These are phyloP conservation scores for Mercurialis annua DNA, from an alignment of 345 rosid species.

Conservation along the genomic window DNA sequence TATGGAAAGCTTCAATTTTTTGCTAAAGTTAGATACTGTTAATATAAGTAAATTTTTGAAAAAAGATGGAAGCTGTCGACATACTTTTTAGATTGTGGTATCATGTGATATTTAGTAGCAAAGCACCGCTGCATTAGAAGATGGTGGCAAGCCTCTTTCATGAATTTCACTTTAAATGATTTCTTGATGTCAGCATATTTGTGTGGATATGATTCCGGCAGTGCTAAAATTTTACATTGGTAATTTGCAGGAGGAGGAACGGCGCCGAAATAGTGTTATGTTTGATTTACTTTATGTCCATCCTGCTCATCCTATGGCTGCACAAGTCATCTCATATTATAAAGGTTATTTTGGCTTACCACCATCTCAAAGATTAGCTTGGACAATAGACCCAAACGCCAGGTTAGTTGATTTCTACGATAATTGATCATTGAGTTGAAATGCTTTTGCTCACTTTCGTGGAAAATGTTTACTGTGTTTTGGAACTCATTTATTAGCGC, in stretches of 20 bases:
- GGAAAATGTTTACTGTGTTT: slow-evolving; percentile 20
- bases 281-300: slow-evolving; percentile 77
- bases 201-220: not conserved
- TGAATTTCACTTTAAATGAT: no score
- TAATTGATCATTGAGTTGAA: slow-evolving; percentile 4
- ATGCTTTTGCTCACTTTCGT: slow-evolving; percentile 8
- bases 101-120: not conserved
- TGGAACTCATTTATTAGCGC: slow-evolving; percentile 19
- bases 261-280: slow-evolving; percentile 76
- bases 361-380: slow-evolving; percentile 41
- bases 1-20: not conserved
- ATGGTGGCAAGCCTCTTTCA: not conserved
- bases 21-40: not conserved
- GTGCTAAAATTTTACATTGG: slow-evolving; percentile 12
- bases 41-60: not conserved
- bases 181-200: no score
- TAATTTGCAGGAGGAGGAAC: slow-evolving; percentile 67
- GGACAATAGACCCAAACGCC: slow-evolving; percentile 47
- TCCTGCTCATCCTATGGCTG: slow-evolving; percentile 60
- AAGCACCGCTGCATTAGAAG: not conserved
- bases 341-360: slow-evolving; percentile 28
- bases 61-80: not conserved
- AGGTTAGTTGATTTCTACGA: slow-evolving; percentile 46
- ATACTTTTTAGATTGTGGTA: not conserved
- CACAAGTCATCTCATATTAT: slow-evolving; percentile 41